Evolutionary conservation across 2,329 filamentous ascomycete genomes (phyloP), one percentile per base, ranked within the genome.

Genomic region (Pseudocercospora fuligena): DNA sequence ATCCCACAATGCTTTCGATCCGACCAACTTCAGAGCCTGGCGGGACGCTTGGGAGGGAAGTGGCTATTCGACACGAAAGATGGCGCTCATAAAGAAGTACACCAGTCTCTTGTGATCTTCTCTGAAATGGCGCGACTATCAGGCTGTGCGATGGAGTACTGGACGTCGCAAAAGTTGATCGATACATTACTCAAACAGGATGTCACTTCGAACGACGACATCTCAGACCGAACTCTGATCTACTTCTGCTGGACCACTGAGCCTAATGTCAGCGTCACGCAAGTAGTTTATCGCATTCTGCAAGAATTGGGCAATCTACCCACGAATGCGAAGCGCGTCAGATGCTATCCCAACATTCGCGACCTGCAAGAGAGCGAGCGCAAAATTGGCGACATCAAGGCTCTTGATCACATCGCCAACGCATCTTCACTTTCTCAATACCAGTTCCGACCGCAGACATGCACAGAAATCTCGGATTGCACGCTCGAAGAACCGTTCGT

Each of bases 321-420:
- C 14, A 9, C 16, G 14, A 19, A 61, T 14, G 40, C 36, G 6
- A 59, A 43, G 11, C 31, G 53, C 16, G 21, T 51, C 31, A 49
- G 59, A 21, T 66, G 64, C 64, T 63, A 60, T 33, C 64, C 60
- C 2, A 59, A 59, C 9, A 23, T 62, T 19, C 16, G 29, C n/a
- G 64, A 66, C 19, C n/a, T 66, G 6, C 33, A 54, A 49, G 49
- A 66, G 46, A 58, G 49, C 25, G 64, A 66, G 43, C 51, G 60
- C 4, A 66, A 66, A 60, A 58, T 63, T 43, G 64, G 64, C 21
- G 64, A 66, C 21, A 51, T 66, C 31, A 40, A 58, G 25, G 59
- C 60, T 11, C 53, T 66, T 4, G 64, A 66, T 19, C 2, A 46
- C 5, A 59, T 66, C 23, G 59, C 64, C 19, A 21, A 11, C 2